Percentiles rank a stretch among this genome's conserved stretches.
These are phyloP conservation scores for Leccinum pachyderme DNA, from an alignment of 1,284 basidiomycete species.

Conservation along the genomic window DNA sequence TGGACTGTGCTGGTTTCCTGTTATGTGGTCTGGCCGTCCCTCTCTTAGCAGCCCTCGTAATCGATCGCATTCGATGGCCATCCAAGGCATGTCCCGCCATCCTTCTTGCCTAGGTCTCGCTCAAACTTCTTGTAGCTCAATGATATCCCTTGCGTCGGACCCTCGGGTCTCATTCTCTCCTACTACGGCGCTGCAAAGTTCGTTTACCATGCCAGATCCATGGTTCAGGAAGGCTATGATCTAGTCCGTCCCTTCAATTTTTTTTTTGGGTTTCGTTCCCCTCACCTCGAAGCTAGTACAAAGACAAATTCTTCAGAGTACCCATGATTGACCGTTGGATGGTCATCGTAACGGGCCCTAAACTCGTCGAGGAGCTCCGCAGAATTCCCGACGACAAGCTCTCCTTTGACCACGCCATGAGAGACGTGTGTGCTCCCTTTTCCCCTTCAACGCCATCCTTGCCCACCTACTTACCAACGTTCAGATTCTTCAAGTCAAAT, in stretches of 20 bases:
- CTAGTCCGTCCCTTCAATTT: slow-evolving; percentile 25
- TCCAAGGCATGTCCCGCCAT: slow-evolving; percentile 23
- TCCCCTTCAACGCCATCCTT: slow-evolving; percentile 2
- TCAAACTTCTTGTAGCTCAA: slow-evolving; percentile 21
- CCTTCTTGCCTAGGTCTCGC: not conserved
- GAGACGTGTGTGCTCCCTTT: slow-evolving; percentile 30
- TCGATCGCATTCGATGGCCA: slow-evolving; percentile 24
- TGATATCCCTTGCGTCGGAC: slow-evolving; percentile 38
- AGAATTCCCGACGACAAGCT: slow-evolving; percentile 37
- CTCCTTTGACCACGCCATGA: slow-evolving; percentile 35
- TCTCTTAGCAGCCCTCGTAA: slow-evolving; percentile 10
- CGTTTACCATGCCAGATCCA: slow-evolving; percentile 29
- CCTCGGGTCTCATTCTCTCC: slow-evolving; percentile 37
- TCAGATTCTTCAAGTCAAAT: slow-evolving; percentile 37
- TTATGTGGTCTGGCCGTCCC: slow-evolving; percentile 21
- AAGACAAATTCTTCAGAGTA: slow-evolving; percentile 37
- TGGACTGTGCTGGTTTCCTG: slow-evolving; percentile 26
- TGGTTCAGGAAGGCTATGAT: slow-evolving; percentile 40
- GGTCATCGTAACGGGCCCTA: slow-evolving; percentile 34
- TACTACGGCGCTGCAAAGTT: slow-evolving; percentile 33
- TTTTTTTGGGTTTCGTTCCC: not conserved
- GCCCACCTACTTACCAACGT: slow-evolving; percentile 16
- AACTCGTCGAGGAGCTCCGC: slow-evolving; percentile 39
- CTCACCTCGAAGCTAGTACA: slow-evolving; percentile 31
- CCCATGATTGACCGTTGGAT: slow-evolving; percentile 38